These are phyloP conservation scores for Uncinocarpus reesii DNA, from an alignment of 2,329 filamentous ascomycete species.

Conservation along the genomic window DNA sequence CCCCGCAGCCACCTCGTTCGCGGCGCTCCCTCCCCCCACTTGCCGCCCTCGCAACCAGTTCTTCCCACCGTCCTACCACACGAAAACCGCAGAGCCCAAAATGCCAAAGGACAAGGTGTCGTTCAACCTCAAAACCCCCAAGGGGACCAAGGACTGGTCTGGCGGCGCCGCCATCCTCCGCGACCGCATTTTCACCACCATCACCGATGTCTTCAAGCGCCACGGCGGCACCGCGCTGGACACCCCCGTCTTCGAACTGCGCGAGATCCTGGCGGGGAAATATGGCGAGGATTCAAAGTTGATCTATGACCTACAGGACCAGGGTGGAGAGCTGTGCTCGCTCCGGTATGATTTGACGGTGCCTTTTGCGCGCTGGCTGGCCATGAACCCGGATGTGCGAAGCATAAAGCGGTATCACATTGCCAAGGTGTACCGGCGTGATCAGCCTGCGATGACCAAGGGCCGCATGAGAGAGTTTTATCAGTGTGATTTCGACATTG, in stretches of 20 bases:
- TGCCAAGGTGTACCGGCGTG: constrained; percentile 76
- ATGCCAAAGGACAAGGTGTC: constrained; percentile 32
- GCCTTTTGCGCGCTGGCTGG: constrained; percentile 82
- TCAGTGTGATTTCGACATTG: constrained; percentile 95
- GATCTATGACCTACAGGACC: constrained; percentile 81
- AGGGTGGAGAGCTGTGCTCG: constrained; percentile 75
- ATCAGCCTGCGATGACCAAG: constrained; percentile 78
- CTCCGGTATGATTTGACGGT: constrained; percentile 82
- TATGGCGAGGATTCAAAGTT: constrained; percentile 89
- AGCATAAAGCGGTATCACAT: constrained; percentile 92
- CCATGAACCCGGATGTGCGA: constrained; percentile 75
- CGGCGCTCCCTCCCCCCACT: constrained; percentile 1
- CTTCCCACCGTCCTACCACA: constrained; percentile 3
- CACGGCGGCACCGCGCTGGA: constrained; percentile 72
- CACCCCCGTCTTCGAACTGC: constrained; percentile 75
- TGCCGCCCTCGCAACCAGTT: constrained; percentile 3
- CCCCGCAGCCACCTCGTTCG: constrained; percentile 2
- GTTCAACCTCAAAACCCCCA: constrained; percentile 74
- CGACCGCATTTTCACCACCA: constrained; percentile 52
- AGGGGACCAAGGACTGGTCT: constrained; percentile 82
- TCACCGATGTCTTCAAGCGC: constrained; percentile 70
- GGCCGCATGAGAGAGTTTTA: constrained; percentile 94
- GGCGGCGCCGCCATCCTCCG: constrained; percentile 69
- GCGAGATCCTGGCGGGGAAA: constrained; percentile 77
- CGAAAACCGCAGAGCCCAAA: constrained; percentile 1